Conservation (phyloP, 257 asterid species). For the Leptodermis oblonga region DNA sequence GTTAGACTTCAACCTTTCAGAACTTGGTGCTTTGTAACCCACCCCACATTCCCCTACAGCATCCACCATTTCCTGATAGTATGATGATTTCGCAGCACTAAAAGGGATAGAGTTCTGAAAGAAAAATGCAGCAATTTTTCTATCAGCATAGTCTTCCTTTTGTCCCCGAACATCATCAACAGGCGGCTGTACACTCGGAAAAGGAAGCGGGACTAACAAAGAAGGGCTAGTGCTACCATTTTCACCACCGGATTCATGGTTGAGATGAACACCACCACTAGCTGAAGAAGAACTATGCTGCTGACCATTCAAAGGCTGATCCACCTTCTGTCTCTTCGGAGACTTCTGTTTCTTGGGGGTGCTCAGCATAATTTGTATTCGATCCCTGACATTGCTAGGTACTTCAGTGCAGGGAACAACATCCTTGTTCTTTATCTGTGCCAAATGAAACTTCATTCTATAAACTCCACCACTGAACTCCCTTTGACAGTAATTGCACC, state of each 20-base stretch:
- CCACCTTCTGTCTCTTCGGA: slow-evolving; percentile 33
- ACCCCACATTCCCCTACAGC: slow-evolving; percentile 38
- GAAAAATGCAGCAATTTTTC: slow-evolving; percentile 40
- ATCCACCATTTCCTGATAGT: slow-evolving; percentile 37
- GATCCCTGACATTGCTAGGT: slow-evolving; percentile 31
- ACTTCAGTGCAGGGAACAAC: slow-evolving; percentile 41
- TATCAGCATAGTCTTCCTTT: slow-evolving; percentile 42
- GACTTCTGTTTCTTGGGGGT: slow-evolving; percentile 36
- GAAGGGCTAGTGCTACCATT: slow-evolving; percentile 32
- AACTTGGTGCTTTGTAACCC: slow-evolving; percentile 36
- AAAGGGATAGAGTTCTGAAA: slow-evolving; percentile 41
- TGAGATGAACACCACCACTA: slow-evolving; percentile 31
- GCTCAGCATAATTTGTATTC: slow-evolving; percentile 28
- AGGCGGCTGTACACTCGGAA: slow-evolving; percentile 22
- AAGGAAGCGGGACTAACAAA: slow-evolving; percentile 24
- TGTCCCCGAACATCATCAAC: slow-evolving; percentile 24
- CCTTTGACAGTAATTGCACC: slow-evolving; percentile 43
- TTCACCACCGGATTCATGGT: slow-evolving; percentile 29
- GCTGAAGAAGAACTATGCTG: slow-evolving; percentile 46
- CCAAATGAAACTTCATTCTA: slow-evolving; percentile 46
- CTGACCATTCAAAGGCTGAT: slow-evolving; percentile 26
- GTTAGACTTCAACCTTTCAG: slow-evolving; percentile 23
- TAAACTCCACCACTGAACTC: slow-evolving; percentile 55
- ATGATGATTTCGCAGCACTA: slow-evolving; percentile 31
- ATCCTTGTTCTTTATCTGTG: slow-evolving; percentile 46